Conservation (phyloP, 1,139 yeast species). For the Spathaspora sp. region DNA sequence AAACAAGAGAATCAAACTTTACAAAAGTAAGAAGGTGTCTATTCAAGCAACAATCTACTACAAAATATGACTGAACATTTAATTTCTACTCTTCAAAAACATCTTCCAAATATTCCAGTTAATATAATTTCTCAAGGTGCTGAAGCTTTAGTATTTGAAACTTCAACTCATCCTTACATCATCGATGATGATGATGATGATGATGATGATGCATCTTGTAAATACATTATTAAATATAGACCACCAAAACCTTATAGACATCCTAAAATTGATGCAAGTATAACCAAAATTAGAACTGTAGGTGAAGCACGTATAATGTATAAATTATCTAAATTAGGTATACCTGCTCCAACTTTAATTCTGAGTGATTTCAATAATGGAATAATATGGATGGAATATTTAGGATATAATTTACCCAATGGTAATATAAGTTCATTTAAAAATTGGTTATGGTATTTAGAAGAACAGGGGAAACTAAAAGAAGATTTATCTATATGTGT, state of each 20-base stretch:
- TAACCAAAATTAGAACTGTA: slow-evolving; percentile 78
- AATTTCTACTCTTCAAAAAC: slow-evolving; percentile 38
- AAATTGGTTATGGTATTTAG: slow-evolving; percentile 69
- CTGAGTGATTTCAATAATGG: slow-evolving; percentile 79
- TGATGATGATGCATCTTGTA: slow-evolving; percentile 21
- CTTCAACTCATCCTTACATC: slow-evolving; percentile 66
- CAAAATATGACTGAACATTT: slow-evolving; percentile 42
- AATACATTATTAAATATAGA: slow-evolving; percentile 75
- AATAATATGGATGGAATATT: slow-evolving; percentile 82
- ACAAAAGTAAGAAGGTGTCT: background rate
- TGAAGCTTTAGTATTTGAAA: slow-evolving; percentile 78
- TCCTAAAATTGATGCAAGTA: slow-evolving; percentile 69
- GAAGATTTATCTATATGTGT: slow-evolving; percentile 24
- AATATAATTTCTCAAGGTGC: slow-evolving; percentile 87
- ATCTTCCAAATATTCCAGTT: slow-evolving; percentile 50
- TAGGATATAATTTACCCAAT: slow-evolving; percentile 53
- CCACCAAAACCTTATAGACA: slow-evolving; percentile 91
- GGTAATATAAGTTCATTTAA: slow-evolving; percentile 60
- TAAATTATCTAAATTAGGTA: slow-evolving; percentile 53
- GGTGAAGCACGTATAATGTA: slow-evolving; percentile 81
- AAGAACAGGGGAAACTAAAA: slow-evolving; percentile 21
- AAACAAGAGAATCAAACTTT: no score
- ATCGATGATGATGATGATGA: slow-evolving; percentile 27
- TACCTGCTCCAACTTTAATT: slow-evolving; percentile 67
- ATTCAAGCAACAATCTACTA: background rate